Evolutionary conservation across 1,284 basidiomycete genomes (phyloP).

Genomic region (Sporisorium reilianum): DNA sequence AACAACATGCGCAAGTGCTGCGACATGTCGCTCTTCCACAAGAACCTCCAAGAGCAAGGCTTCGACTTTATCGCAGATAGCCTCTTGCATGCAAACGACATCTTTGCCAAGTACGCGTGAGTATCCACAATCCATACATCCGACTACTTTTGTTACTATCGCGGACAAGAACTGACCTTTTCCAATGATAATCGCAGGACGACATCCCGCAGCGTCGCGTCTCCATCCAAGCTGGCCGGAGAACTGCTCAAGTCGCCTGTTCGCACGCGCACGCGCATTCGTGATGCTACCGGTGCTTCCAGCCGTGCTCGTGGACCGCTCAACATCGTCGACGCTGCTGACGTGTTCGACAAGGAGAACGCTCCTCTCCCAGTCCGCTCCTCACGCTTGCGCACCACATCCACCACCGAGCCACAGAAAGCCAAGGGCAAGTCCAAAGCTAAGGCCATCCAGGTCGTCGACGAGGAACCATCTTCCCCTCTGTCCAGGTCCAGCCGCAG

Average conservation of each 20-base stretch:
- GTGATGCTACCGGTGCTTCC: conserved; percentile 6
- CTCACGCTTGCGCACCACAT: conserved; percentile 27
- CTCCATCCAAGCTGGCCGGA: conserved; percentile 52
- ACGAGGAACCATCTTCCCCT: conserved; percentile 10
- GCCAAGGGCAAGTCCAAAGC: conserved; percentile 29
- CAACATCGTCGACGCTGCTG: conserved; percentile 8
- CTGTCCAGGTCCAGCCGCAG: conserved; percentile 17
- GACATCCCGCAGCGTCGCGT: conserved; percentile 30
- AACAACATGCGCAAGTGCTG: conserved; percentile 56
- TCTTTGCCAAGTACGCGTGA: conserved; percentile 50
- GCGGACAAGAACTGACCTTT: not conserved
- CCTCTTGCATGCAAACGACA: conserved; percentile 47
- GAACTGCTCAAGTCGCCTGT: conserved; percentile 59
- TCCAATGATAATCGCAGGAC: conserved; percentile 21
- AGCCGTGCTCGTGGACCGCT: conserved; percentile 19
- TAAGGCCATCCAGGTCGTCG: conserved; percentile 16
- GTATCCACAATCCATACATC: conserved; percentile 5
- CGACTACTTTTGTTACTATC: not conserved
- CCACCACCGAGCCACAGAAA: conserved; percentile 26
- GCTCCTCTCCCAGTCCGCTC: conserved; percentile 24
- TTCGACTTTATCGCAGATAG: conserved; percentile 49
- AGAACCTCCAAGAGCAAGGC: conserved; percentile 35
- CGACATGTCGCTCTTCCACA: conserved; percentile 51
- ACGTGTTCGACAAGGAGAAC: conserved; percentile 49
- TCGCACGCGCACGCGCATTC: conserved; percentile 39